Percentiles rank a stretch among this genome's conserved stretches.
Conservation (phyloP, 1,139 yeast species). For the Saccharomycopsis hybrid region DNA sequence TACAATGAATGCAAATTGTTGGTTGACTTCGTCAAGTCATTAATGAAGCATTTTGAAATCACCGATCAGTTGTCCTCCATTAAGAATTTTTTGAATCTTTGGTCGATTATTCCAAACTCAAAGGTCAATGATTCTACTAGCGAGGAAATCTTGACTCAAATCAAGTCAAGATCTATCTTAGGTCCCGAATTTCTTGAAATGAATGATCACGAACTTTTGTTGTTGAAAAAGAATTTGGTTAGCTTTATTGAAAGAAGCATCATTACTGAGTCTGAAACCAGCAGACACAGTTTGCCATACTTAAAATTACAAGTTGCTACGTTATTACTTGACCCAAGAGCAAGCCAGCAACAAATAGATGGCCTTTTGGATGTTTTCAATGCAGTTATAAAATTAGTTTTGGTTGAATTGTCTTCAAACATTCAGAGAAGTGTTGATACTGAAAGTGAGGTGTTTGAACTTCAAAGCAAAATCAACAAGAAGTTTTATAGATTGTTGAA, state of each 20-base stretch:
- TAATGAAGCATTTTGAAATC: slow-evolving; percentile 61
- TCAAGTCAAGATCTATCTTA: slow-evolving; percentile 54
- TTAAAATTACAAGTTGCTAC: slow-evolving; percentile 58
- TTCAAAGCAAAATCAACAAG: slow-evolving; percentile 26
- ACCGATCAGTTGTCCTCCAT: slow-evolving; percentile 63
- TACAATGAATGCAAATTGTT: slow-evolving; percentile 58
- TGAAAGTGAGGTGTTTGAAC: slow-evolving; percentile 21
- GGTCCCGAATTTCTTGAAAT: slow-evolving; percentile 53
- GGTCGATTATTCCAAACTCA: slow-evolving; percentile 43
- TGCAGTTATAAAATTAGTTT: slow-evolving; percentile 34
- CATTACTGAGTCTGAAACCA: slow-evolving; percentile 40
- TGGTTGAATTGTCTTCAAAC: slow-evolving; percentile 29
- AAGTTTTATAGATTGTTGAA: slow-evolving; percentile 46
- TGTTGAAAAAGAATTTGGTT: slow-evolving; percentile 46
- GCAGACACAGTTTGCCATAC: slow-evolving; percentile 32
- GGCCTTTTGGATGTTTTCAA: slow-evolving; percentile 40
- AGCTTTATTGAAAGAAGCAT: slow-evolving; percentile 43
- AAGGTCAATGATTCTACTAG: slow-evolving; percentile 26
- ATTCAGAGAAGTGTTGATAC: slow-evolving; percentile 14
- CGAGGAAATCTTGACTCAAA: slow-evolving; percentile 35
- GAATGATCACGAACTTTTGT: slow-evolving; percentile 41
- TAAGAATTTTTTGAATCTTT: slow-evolving; percentile 45
- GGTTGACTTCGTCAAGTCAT: slow-evolving; percentile 64
- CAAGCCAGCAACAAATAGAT: slow-evolving; percentile 29
- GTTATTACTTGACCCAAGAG: slow-evolving; percentile 42